A percentile compares a stretch with the other conserved stretches of the same genome.
Conservation (phyloP, 345 rosid species). For the Erucastrum elatum region DNA sequence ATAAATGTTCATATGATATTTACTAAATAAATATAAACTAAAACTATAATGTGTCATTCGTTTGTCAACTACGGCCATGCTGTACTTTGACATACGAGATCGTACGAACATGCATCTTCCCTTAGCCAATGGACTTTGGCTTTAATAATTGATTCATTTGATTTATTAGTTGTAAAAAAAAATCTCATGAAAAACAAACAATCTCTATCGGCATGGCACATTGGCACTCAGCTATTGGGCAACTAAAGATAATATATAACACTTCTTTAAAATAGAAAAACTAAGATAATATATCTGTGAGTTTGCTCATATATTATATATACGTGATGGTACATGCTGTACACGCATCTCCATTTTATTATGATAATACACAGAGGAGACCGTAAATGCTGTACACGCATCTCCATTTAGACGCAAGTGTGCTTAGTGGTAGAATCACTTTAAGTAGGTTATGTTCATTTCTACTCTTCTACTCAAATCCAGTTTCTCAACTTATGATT, state of each 20-base stretch:
- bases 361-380: not conserved
- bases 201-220: constrained; percentile 35
- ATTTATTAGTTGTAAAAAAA: no score
- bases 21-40: not conserved
- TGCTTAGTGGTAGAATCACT: constrained; percentile 22
- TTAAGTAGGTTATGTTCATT: not conserved
- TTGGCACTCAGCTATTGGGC: constrained; percentile 26
- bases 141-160: no score
- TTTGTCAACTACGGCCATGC: constrained; percentile 15
- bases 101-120: constrained; percentile 35
- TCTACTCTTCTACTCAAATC: not conserved
- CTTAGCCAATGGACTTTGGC: no score
- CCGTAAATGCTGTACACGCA: constrained; percentile 25
- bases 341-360: not conserved
- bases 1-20: not conserved
- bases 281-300: not conserved
- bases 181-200: not conserved
- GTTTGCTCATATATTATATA: not conserved
- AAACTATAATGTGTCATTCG: not conserved
- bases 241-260: not conserved
- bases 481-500: not conserved
- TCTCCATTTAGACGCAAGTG: not conserved
- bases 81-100: constrained; percentile 30
- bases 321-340: not conserved
- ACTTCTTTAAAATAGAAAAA: no score